phyloP scores from a whole-genome alignment of 495 filamentous ascomycete genomes.

The Friedmanniomyces simplex region DNA sequence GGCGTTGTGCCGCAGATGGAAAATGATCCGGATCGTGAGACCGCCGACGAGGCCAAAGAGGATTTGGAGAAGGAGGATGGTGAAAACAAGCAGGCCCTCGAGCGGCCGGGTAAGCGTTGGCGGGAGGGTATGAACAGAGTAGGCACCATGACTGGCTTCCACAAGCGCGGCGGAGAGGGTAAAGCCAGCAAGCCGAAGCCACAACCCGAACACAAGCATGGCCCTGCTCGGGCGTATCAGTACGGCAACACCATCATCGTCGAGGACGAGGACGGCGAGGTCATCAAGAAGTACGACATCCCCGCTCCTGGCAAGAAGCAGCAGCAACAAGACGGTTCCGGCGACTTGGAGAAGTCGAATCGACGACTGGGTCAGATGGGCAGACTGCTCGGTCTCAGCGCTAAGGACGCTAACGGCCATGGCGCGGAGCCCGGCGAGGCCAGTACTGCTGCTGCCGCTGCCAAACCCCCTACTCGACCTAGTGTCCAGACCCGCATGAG shows the following conservation, averaged over 20 bases:
- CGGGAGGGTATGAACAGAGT: slow-evolving; percentile 32
- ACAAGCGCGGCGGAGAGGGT: slow-evolving; percentile 20
- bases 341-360: slow-evolving; percentile 29
- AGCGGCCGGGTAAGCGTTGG: slow-evolving; percentile 15
- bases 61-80: slow-evolving; percentile 3
- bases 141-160: slow-evolving; percentile 37
- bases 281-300: slow-evolving; percentile 92
- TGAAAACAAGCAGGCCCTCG: slow-evolving; percentile 4
- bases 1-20: slow-evolving; percentile 23
- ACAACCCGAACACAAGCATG: slow-evolving; percentile 24
- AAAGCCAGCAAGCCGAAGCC: slow-evolving; percentile 6
- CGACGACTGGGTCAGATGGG: slow-evolving; percentile 49
- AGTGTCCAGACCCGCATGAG: slow-evolving; percentile 60
- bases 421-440: slow-evolving; percentile 14
- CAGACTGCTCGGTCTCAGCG: slow-evolving; percentile 45
- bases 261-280: slow-evolving; percentile 94
- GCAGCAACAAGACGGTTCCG: slow-evolving; percentile 12
- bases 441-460: neutral
- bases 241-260: slow-evolving; percentile 97
- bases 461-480: slow-evolving; percentile 29
- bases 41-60: neutral
- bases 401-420: slow-evolving; percentile 10
- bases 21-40: slow-evolving; percentile 6
- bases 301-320: slow-evolving; percentile 36
- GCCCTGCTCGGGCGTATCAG: slow-evolving; percentile 81